These are phyloP conservation scores for Lomentospora prolificans DNA, from an alignment of 2,329 filamentous ascomycete species.

Conservation along the genomic window DNA sequence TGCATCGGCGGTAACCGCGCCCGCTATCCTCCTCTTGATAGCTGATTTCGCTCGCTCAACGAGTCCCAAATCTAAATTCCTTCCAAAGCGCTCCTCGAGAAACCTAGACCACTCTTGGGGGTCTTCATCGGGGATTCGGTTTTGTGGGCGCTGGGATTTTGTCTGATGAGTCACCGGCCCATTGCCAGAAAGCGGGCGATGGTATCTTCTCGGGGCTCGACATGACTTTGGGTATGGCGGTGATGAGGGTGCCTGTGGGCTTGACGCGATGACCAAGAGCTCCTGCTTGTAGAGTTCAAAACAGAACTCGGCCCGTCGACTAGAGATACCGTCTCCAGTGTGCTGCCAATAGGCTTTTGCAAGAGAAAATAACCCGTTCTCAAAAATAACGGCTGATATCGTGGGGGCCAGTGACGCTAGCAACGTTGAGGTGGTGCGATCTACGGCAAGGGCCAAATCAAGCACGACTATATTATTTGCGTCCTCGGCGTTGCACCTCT, in stretches of 20 bases:
- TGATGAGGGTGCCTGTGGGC: constrained; percentile 16
- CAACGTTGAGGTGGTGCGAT: constrained; percentile 37
- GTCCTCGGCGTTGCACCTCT: constrained; percentile 39
- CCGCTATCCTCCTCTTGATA: constrained; percentile 78
- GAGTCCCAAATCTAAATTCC: constrained; percentile 74
- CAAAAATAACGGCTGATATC: constrained; percentile 63
- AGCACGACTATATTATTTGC: constrained; percentile 42
- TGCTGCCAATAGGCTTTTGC: constrained; percentile 99
- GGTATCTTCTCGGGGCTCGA: constrained; percentile 76
- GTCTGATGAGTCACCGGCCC: constrained; percentile 15
- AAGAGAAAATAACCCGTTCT: constrained; percentile 53
- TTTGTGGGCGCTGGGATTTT: constrained; percentile 13
- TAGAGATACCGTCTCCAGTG: constrained; percentile 84
- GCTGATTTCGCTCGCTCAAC: constrained; percentile 76
- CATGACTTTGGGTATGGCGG: constrained; percentile 25
- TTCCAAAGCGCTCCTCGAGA: constrained; percentile 86
- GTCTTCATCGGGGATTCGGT: constrained; percentile 20
- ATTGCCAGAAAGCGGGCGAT: constrained; percentile 41
- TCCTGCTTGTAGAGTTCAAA: constrained; percentile 63
- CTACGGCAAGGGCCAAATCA: constrained; percentile 46
- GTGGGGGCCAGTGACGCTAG: constrained; percentile 47
- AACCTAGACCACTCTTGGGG: constrained; percentile 65
- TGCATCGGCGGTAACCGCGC: constrained; percentile 64
- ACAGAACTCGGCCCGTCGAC: constrained; percentile 84
- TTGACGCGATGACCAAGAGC: constrained; percentile 31